Evolutionary conservation across 192 early-diverging fungal genomes (phyloP), one percentile per base, ranked within the genome.

Genomic region (Linnemannia exigua): DNA sequence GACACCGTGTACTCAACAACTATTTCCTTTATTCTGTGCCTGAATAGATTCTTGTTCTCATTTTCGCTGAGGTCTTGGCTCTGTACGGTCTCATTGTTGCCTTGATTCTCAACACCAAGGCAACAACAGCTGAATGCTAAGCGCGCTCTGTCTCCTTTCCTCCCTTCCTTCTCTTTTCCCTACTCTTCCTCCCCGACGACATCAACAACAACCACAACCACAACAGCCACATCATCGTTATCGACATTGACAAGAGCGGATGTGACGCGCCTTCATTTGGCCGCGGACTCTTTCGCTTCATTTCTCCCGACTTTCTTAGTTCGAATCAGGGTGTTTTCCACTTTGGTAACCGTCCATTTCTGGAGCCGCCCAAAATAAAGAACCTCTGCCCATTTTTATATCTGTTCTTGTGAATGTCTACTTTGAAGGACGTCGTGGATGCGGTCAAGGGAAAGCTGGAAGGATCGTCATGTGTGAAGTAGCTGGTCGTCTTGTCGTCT

Each of bases 31-130:
- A 6, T 58, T 63, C 31, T 63, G 11, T 12, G 28, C 12, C 1
- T 15, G n/a, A 2, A n/a, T 72, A 91, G 90, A 93, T 95, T 88
- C 88, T 96, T 28, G 95, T 97, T 78, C 92, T 96, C 58, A 97
- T 96, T 95, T 96, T 97, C 85, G 96, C 95, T 67, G 95, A 96
- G 88, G 95, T 97, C 31, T 88, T 97, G 90, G 95, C 95, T 73
- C 92, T 96, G 74, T 96, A 98, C 80, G 95, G 95, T 41, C 88
- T 97, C 70, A 97, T 97, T 84, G 96, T 97, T 28, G 95, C 94
- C 15, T 91, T 97, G 66, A 97, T 97, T 79, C 88, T 97, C 70
- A 97, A 97, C 79, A 95, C 96, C 74, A 97, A 96, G 91, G 92
- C 91, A 38, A 50, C 82, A 47, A 58, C 31, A 17, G 41, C 73